A percentile compares a stretch with the other conserved stretches of the same genome.
Evolutionary conservation across 495 filamentous ascomycete genomes (phyloP).

Genomic region (Annulohypoxylon stygium): DNA sequence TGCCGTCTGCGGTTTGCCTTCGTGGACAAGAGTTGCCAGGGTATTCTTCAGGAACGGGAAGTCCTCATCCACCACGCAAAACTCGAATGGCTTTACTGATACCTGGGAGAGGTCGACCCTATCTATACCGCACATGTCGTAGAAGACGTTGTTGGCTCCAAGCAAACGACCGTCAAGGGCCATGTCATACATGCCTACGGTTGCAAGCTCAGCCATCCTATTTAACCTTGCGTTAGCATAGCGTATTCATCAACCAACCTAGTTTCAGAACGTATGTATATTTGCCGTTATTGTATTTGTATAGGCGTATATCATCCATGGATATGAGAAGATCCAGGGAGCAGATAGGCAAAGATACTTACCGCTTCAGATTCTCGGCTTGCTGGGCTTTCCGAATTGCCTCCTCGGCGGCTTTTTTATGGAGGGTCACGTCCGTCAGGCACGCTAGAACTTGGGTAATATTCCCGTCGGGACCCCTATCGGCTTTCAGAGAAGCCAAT

Average conservation of each 20-base stretch:
- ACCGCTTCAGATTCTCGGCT: slow-evolving; percentile 62
- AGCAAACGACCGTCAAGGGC: slow-evolving; percentile 57
- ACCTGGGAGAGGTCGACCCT: slow-evolving; percentile 54
- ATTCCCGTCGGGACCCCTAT: slow-evolving; percentile 53
- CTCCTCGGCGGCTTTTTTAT: slow-evolving; percentile 59
- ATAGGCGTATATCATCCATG: not conserved
- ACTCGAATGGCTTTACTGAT: slow-evolving; percentile 54
- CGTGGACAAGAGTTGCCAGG: slow-evolving; percentile 68
- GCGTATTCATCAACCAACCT: not conserved
- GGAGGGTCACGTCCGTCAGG: slow-evolving; percentile 60
- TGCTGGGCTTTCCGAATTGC: slow-evolving; percentile 60
- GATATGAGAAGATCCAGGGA: not conserved
- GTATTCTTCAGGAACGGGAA: slow-evolving; percentile 60
- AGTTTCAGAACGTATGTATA: not conserved
- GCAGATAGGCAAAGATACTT: not conserved
- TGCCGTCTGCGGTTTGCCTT: slow-evolving; percentile 67
- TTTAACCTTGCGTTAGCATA: slow-evolving; percentile 12
- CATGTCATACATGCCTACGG: slow-evolving; percentile 64
- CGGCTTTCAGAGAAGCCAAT: slow-evolving; percentile 57
- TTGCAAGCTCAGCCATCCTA: slow-evolving; percentile 60
- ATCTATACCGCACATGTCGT: slow-evolving; percentile 72
- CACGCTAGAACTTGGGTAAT: slow-evolving; percentile 59
- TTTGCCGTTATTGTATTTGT: not conserved
- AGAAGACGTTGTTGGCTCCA: slow-evolving; percentile 61
- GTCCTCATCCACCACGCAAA: slow-evolving; percentile 70